Base-by-base conservation (phyloP, 805 yeast genomes). In the Candida alai region DNA sequence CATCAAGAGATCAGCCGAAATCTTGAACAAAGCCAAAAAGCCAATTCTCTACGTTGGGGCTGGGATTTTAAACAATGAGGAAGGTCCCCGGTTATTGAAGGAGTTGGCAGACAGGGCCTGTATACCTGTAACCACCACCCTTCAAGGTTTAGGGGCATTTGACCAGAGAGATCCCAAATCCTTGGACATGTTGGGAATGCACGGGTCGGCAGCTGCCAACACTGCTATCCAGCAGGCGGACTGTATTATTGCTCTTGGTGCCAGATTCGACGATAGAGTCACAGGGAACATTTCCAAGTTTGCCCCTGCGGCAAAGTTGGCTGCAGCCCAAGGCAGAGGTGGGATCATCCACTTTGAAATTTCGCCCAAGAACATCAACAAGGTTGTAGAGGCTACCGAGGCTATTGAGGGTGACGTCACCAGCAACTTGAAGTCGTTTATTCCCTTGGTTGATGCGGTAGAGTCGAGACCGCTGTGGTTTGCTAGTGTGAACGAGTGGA, bases 191-290 rank as follows among this genome's bases (percentile, higher is more conserved):
- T 75, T 93, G 47, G 98, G 98, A 51, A 93, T 93, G 98, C 98
- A 93, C 64, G 98, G 98, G 45, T 74, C 80, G 41, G 96, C 88
- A 32, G 87, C 88, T 50, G 98, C 98, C 48, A 93, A 93, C 72
- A 59, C 84, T 53, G 94, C 97, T 34, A 82, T 93, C 48, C 98
- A 93, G 69, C 72, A 78, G 40, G 96, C 97, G 25, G 98, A 93
- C 63, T 68, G 89, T 51, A 86, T 93, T 55, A 65, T 93, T 43
- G 97, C 97, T 12, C 71, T 93, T 28, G 98, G 98, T 57, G 96
- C 97, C 23, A 78, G 98, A 60, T 93, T 93, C 53, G 98, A 93
- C 65, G 98, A 93, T 69, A 89, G 98, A 72, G 98, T 93, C 50
- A 93, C 98, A 27, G 82, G 93, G 53, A 76, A 76, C 52, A 70